Base-by-base conservation (phyloP, 495 filamentous ascomycete genomes). In the Terfezia boudieri region DNA sequence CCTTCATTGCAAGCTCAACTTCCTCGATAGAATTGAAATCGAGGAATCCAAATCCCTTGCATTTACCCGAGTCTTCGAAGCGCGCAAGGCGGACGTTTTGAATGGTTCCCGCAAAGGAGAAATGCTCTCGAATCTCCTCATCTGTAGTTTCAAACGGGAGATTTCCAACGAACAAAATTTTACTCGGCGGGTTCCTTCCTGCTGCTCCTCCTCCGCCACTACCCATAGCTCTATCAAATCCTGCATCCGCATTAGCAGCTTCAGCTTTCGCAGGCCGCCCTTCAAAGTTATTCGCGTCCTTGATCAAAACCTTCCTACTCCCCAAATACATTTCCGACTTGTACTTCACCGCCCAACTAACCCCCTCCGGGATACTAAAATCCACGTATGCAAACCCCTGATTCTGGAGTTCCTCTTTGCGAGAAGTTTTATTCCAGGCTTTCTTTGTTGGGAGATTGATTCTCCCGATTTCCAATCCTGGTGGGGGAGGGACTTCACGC, bases 11-110 rank as follows among this genome's bases (percentile, higher is more conserved):
- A 62, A 76, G 77, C 59, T 78, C 71, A 0, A 83, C 86, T 0
- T 80, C 76, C 17, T 82, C 79, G 16, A 85, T 58, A 23, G 86
- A 79, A 63, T 80, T 79, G 69, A 96, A 99, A 41, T 82, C 81
- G 50, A 96, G 78, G 84, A 90, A 96, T 17, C 81, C 88, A 71
- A 84, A 99, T 1, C 90, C 90, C 71, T 95, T 95, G 71, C 92
- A 96, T 70, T 96, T 96, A 26, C 90, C 92, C 41, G 80, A 78
- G 62, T 99, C 92, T 66, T 96, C 86, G 63, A 99, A 99, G 0
- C 88, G 94, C 2, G 92, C 92, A 50, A 94, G 69, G 66, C 89
- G 84, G 58, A 87, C 73, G 68, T 82, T 82, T 37, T 72, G 69
- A 54, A 99, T 73, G 6, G 3, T 7, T 43, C 90, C 90, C 61